Conservation (phyloP, 805 yeast species). For the Spencermartinsiella europaea region DNA sequence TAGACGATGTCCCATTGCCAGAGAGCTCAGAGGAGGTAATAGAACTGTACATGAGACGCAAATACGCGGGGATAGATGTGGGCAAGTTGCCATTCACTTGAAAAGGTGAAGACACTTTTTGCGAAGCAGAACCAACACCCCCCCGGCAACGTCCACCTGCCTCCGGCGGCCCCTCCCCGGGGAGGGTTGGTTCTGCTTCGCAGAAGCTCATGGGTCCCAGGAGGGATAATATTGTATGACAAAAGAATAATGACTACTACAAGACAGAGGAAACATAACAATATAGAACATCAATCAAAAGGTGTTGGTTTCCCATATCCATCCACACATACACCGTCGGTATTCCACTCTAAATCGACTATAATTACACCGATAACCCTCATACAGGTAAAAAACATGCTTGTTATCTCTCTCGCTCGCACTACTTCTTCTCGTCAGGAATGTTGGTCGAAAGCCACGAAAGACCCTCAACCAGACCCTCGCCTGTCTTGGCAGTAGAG, state of each 20-base stretch:
- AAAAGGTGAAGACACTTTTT: neutral
- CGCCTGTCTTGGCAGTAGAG: conserved; percentile 83
- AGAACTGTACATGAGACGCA: conserved; percentile 27
- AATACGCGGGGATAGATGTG: conserved; percentile 25
- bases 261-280: neutral
- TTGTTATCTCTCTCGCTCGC: neutral
- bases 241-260: neutral
- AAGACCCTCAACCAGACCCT: conserved; percentile 81
- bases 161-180: no score
- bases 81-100: neutral
- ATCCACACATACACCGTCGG: no score
- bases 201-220: no score
- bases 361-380: neutral
- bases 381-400: neutral
- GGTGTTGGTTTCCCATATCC: neutral
- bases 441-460: conserved; percentile 76
- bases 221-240: no score
- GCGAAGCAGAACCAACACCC: no score
- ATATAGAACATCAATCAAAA: neutral
- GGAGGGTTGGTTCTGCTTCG: no score
- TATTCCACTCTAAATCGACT: no score
- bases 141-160: no score
- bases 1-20: conserved; percentile 24
- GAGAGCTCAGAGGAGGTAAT: conserved; percentile 30
- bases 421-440: conserved; percentile 27